Evolutionary conservation across 2,329 filamentous ascomycete genomes (phyloP), one percentile per base, ranked within the genome.

Genomic region (Venturia nashicola): DNA sequence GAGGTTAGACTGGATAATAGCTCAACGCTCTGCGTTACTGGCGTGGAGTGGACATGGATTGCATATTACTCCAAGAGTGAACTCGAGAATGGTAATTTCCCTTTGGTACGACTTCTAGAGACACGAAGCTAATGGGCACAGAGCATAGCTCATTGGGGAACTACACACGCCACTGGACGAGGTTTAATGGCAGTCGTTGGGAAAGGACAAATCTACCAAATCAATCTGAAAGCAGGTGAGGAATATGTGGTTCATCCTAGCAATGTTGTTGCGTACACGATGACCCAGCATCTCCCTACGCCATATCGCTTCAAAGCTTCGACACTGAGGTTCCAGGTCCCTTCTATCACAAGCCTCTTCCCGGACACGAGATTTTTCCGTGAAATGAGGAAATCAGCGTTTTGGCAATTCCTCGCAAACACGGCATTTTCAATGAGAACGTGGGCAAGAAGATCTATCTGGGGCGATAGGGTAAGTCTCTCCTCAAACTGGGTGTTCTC

Each of bases 21-120:
- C 90, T 7, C 92, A 97, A 73, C 84, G 90, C 67, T 88, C 90
- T 68, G 91, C 91, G 1, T 80, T 99, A 62, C 81, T 97, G n/a
- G 94, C 94, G 63, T 99, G 94, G 94, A 96, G 93, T 0, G 94
- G 94, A 36, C 90, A 96, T 73, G 91, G 90, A 0, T 80, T 99
- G 63, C 80, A 81, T 18, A 82, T 94, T 55, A 86, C 85, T 43
- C 90, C 92, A 2, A 87, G 85, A 59, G 80, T 95, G 68, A 92
- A 91, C 70, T 82, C 82, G 54, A 83, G 83, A 67, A 82, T 97
- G 72, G 51, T 57, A 57, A 11, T 34, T 34, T 36, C 32, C 27
- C 23, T 42, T 39, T 23, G 51, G 43, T 36, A 64, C 12, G 18
- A 20, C 2, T 18, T 18, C 12, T 44, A 32, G 14, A 20, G 14